Base-by-base conservation (phyloP, 2,329 filamentous ascomycete genomes). In the Purpureocillium takamizusanense region DNA sequence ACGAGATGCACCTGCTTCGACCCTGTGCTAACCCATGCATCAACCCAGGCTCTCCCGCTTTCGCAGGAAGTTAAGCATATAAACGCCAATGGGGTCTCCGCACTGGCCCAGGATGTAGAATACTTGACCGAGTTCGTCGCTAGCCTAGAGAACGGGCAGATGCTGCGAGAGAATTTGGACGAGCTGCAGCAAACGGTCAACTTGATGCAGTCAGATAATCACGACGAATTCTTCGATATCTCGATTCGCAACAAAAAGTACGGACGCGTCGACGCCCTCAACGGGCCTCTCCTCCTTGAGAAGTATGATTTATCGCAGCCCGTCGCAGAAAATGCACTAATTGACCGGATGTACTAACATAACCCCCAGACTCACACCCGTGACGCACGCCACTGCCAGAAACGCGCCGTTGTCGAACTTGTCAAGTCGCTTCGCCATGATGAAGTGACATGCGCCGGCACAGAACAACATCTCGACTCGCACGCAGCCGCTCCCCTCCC, bases 211-310 rank as follows among this genome's bases (percentile, higher is more conserved):
- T 77, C 76, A 2, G 87, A 94, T 31, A 94, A 94, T 51, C 78
- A 86, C n/a, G 89, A 97, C 47, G 90, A 97, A 59, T 98, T 95
- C 61, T 98, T 92, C 58, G 92, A 98, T 55, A 83, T 92, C 36
- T 84, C 83, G 5, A 85, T 83, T 12, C 72, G 88, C 37, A 95
- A 95, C 63, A 89, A 85, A 65, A 94, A 95, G 57, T 98, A 95
- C 56, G 85, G 88, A 13, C 81, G 87, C 38, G 94, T 98, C 27
- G 87, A 97, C 62, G 84, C 86, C 37, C 71, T 94, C 57, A 94
- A 94, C 56, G 92, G 90, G 0, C 87, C 89, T 0, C 70, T 86
- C 31, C 59, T 98, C 44, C 62, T 98, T n/a, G 90, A 97, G 65
- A 98, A 98, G 84, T 86, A 72, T 47, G 71, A 5, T 6, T 6